phyloP scores from a whole-genome alignment of 108 stramenopile genomes.

The Asterionellopsis glacialis region DNA sequence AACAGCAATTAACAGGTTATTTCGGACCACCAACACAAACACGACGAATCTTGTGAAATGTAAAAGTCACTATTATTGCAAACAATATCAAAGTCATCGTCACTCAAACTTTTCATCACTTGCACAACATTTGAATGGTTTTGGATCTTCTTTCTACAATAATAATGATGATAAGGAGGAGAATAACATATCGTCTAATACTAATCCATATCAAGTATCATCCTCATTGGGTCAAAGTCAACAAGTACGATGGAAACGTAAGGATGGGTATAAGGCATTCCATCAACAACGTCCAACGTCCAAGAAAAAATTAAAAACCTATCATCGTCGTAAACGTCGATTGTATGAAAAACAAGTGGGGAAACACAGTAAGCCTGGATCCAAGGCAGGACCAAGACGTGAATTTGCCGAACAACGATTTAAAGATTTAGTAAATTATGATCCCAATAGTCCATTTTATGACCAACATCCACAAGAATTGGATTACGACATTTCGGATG shows the following conservation, averaged over 20 bases:
- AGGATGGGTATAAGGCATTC: conserved; percentile 59
- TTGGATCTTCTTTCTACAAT: too few relatives aligned
- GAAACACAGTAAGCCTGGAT: conserved; percentile 60
- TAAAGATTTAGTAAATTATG: conserved; percentile 35
- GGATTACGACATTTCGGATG: conserved; percentile 73
- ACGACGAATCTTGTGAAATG: too few relatives aligned
- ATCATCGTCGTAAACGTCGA: conserved; percentile 40
- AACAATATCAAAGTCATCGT: too few relatives aligned
- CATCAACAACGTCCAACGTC: conserved; percentile 55
- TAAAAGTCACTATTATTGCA: too few relatives aligned
- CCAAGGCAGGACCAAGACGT: conserved; percentile 56
- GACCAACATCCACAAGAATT: conserved; percentile 28
- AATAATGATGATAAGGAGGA: too few relatives aligned
- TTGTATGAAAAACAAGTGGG: conserved; percentile 25
- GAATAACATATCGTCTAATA: too few relatives aligned
- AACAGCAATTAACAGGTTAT: too few relatives aligned
- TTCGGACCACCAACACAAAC: too few relatives aligned
- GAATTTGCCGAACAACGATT: conserved; percentile 47
- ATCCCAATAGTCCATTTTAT: conserved; percentile 18
- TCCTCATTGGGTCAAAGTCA: conserved; percentile 1
- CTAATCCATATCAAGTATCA: neutral
- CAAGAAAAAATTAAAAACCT: conserved; percentile 53
- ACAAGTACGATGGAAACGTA: conserved; percentile 51
- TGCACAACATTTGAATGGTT: too few relatives aligned
- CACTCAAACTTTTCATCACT: too few relatives aligned